Percentiles rank a stretch among this genome's conserved stretches.
Conservation (phyloP, 2,329 filamentous ascomycete species). For the Penicillium sp. region DNA sequence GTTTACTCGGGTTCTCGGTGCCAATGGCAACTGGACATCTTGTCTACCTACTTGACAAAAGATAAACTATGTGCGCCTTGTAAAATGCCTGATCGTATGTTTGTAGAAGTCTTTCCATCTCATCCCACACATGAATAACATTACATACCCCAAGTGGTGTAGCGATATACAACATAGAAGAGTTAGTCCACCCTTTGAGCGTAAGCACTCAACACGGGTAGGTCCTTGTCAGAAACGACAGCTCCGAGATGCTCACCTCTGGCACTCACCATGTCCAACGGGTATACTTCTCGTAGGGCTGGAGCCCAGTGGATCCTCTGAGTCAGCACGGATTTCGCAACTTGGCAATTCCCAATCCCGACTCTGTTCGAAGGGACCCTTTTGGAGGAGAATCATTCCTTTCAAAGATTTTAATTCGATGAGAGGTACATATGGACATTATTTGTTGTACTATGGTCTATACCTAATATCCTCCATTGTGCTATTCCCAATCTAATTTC, state of each 20-base stretch:
- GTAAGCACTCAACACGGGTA: not conserved
- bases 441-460: not conserved
- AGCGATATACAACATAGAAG: no score
- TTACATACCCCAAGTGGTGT: not conserved
- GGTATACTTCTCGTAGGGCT: not conserved
- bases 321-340: not conserved
- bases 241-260: not conserved
- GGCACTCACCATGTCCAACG: no score
- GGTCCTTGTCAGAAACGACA: not conserved
- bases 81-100: not conserved
- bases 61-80: not conserved
- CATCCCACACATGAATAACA: not conserved
- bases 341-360: not conserved
- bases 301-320: not conserved
- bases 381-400: not conserved
- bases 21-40: conserved; percentile 17
- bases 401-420: not conserved
- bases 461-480: not conserved
- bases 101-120: no score
- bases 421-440: not conserved
- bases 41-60: conserved; percentile 16
- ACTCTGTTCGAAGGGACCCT: not conserved
- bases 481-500: not conserved
- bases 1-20: conserved; percentile 24
- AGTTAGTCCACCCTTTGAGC: no score